phyloP scores from a whole-genome alignment of 306 rosid species.

The Calophaca sinica region DNA sequence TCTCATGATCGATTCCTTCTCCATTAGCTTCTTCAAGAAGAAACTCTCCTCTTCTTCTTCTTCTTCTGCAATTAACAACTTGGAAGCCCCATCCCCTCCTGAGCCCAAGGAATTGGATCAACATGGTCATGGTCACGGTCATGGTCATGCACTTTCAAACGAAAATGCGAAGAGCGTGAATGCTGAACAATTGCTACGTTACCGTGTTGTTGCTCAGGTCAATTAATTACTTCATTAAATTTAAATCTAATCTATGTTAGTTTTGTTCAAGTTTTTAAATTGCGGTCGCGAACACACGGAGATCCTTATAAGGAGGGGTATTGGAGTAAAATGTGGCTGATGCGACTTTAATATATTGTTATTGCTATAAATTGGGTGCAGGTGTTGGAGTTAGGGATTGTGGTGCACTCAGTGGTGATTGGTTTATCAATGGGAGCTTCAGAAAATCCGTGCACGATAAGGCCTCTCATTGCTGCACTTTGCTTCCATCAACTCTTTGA shows the following conservation, averaged over 20 bases:
- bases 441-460: constrained; percentile 68
- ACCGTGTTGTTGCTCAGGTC: constrained; percentile 73
- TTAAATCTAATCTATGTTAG: no score
- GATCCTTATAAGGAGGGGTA: no score
- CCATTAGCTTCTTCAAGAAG: constrained; percentile 51
- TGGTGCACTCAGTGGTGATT: constrained; percentile 83
- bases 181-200: constrained; percentile 45
- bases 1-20: constrained; percentile 68
- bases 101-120: constrained; percentile 13
- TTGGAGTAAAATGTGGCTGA: no score
- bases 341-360: neutral
- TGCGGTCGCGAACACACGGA: no score
- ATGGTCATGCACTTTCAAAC: constrained; percentile 1
- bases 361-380: constrained; percentile 37
- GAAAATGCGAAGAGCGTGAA: neutral
- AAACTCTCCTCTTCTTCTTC: neutral
- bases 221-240: neutral
- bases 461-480: constrained; percentile 73
- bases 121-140: neutral
- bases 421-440: constrained; percentile 84
- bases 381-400: constrained; percentile 71
- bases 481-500: constrained; percentile 87
- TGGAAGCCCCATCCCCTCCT: neutral
- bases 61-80: neutral
- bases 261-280: no score